Conservation (phyloP, 2,329 filamentous ascomycete species). For the Rachicladosporium sp. region DNA sequence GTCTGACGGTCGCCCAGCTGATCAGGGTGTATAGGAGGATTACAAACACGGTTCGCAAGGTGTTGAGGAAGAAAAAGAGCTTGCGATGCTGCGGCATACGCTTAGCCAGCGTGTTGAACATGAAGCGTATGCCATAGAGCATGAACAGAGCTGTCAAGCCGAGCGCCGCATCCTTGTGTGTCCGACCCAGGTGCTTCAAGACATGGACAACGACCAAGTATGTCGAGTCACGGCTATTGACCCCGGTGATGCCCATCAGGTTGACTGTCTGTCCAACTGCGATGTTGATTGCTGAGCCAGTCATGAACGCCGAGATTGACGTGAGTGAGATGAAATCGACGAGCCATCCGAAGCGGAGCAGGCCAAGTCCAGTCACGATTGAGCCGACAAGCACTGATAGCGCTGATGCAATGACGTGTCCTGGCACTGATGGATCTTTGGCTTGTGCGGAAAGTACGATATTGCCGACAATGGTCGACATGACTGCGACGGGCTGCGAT, state of each 20-base stretch:
- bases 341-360: constrained; percentile 73
- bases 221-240: constrained; percentile 64
- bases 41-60: constrained; percentile 78
- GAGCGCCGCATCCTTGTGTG: constrained; percentile 68
- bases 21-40: constrained; percentile 87
- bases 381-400: constrained; percentile 65
- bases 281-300: constrained; percentile 84
- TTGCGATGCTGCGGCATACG: constrained; percentile 58
- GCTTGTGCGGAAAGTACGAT: constrained; percentile 55
- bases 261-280: constrained; percentile 71
- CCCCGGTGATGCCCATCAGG: constrained; percentile 62
- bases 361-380: constrained; percentile 66
- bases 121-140: constrained; percentile 62
- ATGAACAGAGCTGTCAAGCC: constrained; percentile 66
- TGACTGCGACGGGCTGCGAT: constrained; percentile 72
- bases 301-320: constrained; percentile 91
- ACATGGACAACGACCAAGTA: constrained; percentile 77
- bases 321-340: constrained; percentile 87
- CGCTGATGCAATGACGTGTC: constrained; percentile 61
- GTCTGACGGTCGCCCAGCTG: constrained; percentile 70
- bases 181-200: constrained; percentile 55
- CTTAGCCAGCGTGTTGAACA: constrained; percentile 53
- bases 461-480: constrained; percentile 80
- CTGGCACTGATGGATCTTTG: constrained; percentile 44
- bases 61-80: constrained; percentile 79